Percentiles rank a stretch among this genome's conserved stretches.
phyloP scores from a whole-genome alignment of 2,329 filamentous ascomycete species.

The Pseudogymnoascus sp. region DNA sequence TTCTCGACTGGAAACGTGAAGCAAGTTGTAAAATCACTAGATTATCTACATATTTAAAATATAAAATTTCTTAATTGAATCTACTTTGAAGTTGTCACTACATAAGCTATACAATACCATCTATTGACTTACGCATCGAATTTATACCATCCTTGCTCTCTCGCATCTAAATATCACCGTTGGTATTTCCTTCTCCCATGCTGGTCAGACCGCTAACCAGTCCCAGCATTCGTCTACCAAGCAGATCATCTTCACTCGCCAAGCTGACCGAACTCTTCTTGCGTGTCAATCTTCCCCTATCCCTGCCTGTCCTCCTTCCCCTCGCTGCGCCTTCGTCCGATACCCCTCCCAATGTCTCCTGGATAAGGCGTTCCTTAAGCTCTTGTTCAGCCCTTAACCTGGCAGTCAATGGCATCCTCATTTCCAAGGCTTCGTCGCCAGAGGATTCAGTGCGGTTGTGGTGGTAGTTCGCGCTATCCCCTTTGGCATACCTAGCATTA shows the following conservation, averaged over 20 bases:
- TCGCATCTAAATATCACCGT: background rate
- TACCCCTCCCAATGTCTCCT: slow-evolving; percentile 16
- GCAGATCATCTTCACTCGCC: slow-evolving; percentile 47
- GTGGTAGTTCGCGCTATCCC: background rate
- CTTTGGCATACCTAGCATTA: slow-evolving; percentile 9
- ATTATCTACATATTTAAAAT: background rate
- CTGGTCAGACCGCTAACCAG: slow-evolving; percentile 45
- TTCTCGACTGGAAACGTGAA: background rate
- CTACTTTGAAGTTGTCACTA: background rate
- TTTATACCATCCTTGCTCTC: background rate
- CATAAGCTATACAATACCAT: background rate
- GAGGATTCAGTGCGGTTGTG: slow-evolving; percentile 24
- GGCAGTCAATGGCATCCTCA: slow-evolving; percentile 49
- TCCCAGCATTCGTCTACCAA: slow-evolving; percentile 47
- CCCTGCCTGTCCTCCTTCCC: slow-evolving; percentile 12
- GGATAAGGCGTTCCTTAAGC: slow-evolving; percentile 32
- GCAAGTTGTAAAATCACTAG: background rate
- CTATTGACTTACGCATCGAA: background rate
- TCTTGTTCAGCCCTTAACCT: slow-evolving; percentile 30
- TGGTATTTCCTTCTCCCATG: slow-evolving; percentile 14
- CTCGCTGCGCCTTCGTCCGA: slow-evolving; percentile 23
- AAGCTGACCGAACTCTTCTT: slow-evolving; percentile 43
- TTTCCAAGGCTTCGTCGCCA: slow-evolving; percentile 81
- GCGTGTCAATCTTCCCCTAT: slow-evolving; percentile 20
- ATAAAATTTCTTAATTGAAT: background rate